Conservation (phyloP, 73 alveolate genomes). For the Diophrys sp. region DNA sequence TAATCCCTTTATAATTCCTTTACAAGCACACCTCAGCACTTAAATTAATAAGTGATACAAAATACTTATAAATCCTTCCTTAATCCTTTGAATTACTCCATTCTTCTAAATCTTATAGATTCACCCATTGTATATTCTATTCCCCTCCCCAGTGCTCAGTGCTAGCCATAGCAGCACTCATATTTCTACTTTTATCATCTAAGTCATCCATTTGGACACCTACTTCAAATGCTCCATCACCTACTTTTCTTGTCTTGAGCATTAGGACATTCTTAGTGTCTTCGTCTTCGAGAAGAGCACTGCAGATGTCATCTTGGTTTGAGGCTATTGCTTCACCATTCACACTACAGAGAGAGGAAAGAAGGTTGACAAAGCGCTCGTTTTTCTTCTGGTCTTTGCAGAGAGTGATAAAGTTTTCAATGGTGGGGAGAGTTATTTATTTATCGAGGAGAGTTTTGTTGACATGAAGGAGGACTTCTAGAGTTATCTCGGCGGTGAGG, state of each 20-base stretch:
- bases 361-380: slow-evolving; percentile 45
- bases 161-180: background rate
- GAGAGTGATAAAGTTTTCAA: slow-evolving; percentile 34
- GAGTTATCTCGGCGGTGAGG: slow-evolving; percentile 42
- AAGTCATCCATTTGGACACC: background rate
- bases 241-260: slow-evolving; percentile 1
- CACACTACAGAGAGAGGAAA: slow-evolving; percentile 44
- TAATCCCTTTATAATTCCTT: slow-evolving; percentile 46
- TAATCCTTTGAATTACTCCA: slow-evolving; percentile 24
- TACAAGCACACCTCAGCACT: slow-evolving; percentile 36
- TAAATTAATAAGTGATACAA: slow-evolving; percentile 34
- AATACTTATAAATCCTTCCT: slow-evolving; percentile 35
- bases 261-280: slow-evolving; percentile 28
- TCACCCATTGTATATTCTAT: background rate
- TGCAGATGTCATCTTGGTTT: slow-evolving; percentile 50
- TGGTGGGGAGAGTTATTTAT: slow-evolving; percentile 45
- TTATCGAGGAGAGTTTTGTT: slow-evolving; percentile 46
- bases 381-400: slow-evolving; percentile 40
- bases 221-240: background rate
- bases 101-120: background rate
- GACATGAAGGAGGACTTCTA: slow-evolving; percentile 36
- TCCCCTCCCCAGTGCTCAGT: background rate
- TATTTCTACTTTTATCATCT: background rate
- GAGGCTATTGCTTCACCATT: slow-evolving; percentile 54
- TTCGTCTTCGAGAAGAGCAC: slow-evolving; percentile 39